Conservation (phyloP, 345 rosid species). For the Eucalyptus regnans region DNA sequence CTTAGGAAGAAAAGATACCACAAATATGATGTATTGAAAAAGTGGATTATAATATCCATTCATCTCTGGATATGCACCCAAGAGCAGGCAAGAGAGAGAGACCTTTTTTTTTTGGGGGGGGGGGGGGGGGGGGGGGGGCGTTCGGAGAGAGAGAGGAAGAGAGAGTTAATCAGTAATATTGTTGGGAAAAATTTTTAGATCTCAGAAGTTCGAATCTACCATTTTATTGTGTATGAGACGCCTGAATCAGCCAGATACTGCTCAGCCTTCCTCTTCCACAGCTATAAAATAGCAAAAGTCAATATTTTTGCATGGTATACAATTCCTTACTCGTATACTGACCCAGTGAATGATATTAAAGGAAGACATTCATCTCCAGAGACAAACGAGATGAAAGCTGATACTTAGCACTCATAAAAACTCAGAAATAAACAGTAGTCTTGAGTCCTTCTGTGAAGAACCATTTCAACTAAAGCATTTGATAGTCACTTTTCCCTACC, state of each 20-base stretch:
- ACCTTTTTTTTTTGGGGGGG: no score
- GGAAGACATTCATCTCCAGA: neutral
- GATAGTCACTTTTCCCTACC: neutral
- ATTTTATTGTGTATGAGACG: constrained; percentile 83
- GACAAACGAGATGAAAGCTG: neutral
- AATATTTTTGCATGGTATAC: neutral
- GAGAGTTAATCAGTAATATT: neutral
- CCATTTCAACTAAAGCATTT: neutral
- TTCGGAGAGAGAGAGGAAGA: neutral
- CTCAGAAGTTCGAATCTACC: constrained; percentile 17
- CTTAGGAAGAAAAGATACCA: neutral
- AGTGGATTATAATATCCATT: neutral
- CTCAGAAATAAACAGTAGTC: neutral
- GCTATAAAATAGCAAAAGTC: constrained; percentile 11
- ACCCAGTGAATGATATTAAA: neutral
- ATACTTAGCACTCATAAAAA: neutral
- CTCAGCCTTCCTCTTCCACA: constrained; percentile 99
- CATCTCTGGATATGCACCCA: neutral
- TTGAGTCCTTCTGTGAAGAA: neutral
- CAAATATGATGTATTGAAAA: neutral
- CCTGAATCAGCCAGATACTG: constrained; percentile 94
- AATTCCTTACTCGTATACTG: neutral
- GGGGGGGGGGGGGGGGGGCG: no score
- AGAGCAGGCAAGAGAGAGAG: neutral
- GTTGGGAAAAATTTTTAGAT: neutral